phyloP scores from a whole-genome alignment of 2,329 filamentous ascomycete species.

The Trichoderma atrobrunneum region DNA sequence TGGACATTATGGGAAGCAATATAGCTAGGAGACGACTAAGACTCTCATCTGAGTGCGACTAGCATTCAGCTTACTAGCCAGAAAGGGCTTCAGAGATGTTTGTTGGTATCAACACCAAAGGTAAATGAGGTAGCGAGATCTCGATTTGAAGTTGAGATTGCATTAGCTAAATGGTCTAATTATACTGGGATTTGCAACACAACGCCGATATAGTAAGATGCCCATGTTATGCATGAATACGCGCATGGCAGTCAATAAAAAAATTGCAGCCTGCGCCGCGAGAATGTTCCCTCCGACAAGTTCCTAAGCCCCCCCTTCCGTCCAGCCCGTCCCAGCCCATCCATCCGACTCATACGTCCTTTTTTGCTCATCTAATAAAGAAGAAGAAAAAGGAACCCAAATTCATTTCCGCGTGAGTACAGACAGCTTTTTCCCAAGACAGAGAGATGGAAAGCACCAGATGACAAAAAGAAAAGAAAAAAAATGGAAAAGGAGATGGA shows the following conservation, averaged over 20 bases:
- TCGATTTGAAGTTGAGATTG: constrained; percentile 11
- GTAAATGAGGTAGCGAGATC: background rate
- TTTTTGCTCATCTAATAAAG: background rate
- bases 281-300: background rate
- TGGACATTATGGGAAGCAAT: background rate
- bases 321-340: background rate
- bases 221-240: background rate
- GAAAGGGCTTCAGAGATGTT: background rate
- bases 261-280: background rate
- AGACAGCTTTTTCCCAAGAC: background rate
- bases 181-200: constrained; percentile 4
- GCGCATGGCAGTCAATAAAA: background rate
- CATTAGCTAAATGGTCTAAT: constrained; percentile 16
- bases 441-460: background rate
- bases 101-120: background rate
- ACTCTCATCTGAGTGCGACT: background rate
- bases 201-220: constrained; percentile 7
- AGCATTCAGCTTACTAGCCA: background rate
- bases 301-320: background rate
- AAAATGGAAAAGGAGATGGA: background rate
- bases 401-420: background rate
- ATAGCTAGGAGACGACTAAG: background rate
- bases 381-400: background rate
- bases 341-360: background rate
- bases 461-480: background rate